Evolutionary conservation across 495 filamentous ascomycete species (phyloP).

Genomic region (Rhizodiscina lignyota): DNA sequence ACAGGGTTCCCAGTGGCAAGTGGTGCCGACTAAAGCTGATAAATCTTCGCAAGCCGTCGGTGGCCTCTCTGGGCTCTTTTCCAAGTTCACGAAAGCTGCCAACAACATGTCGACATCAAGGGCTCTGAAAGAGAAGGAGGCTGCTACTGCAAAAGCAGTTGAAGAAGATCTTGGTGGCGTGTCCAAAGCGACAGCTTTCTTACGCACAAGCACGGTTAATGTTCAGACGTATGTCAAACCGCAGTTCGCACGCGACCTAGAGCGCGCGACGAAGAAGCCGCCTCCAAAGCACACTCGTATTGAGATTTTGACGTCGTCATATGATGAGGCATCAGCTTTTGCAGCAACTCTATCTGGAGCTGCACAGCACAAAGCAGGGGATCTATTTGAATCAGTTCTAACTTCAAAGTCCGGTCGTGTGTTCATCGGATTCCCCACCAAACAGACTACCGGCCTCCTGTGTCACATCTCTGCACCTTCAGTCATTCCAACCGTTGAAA

Average conservation of each 20-base stretch:
- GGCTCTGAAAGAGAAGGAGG: constrained; percentile 31
- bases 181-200: constrained; percentile 61
- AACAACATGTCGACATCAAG: constrained; percentile 23
- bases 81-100: constrained; percentile 1
- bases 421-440: constrained; percentile 95
- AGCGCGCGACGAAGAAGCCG: constrained; percentile 91
- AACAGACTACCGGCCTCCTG: constrained; percentile 85
- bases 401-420: constrained; percentile 76
- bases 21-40: neutral
- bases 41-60: neutral
- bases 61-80: neutral
- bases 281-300: constrained; percentile 76
- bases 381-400: constrained; percentile 79
- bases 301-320: constrained; percentile 76
- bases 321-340: constrained; percentile 56
- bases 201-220: constrained; percentile 69
- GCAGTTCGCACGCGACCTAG: constrained; percentile 67
- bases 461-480: constrained; percentile 98
- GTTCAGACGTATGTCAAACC: constrained; percentile 53
- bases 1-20: too few relatives aligned
- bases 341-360: constrained; percentile 28
- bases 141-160: constrained; percentile 34
- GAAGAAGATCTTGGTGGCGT: constrained; percentile 49
- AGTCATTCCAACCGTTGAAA: constrained; percentile 95
- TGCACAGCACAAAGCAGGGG: constrained; percentile 38